Conservation (phyloP, 257 asterid species). For the Salvia hispanica region DNA sequence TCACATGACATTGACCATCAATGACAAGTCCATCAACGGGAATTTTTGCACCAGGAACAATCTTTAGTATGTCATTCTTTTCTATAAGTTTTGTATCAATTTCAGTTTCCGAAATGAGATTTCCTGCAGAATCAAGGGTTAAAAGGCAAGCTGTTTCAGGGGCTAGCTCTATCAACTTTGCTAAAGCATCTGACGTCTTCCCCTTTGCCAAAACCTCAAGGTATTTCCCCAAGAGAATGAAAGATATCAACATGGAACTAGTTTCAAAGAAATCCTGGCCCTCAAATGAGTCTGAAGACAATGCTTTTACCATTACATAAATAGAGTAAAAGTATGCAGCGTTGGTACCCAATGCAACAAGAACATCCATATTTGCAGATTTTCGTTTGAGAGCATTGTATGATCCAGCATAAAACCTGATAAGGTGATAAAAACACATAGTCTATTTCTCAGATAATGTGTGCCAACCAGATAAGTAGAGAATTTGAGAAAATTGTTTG, state of each 20-base stretch:
- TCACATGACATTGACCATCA: slow-evolving; percentile 92
- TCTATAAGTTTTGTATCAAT: slow-evolving; percentile 80
- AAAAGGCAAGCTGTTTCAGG: slow-evolving; percentile 85
- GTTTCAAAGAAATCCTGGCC: slow-evolving; percentile 99
- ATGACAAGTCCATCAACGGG: slow-evolving; percentile 92
- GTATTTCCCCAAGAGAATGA: slow-evolving; percentile 93
- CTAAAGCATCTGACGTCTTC: slow-evolving; percentile 92
- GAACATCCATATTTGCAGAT: slow-evolving; percentile 98
- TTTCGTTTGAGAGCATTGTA: slow-evolving; percentile 82
- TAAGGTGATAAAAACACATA: slow-evolving; percentile 34
- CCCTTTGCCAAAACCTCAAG: slow-evolving; percentile 95
- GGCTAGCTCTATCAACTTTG: slow-evolving; percentile 87
- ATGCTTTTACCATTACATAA: slow-evolving; percentile 75
- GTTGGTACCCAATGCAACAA: slow-evolving; percentile 96
- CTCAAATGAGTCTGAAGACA: slow-evolving; percentile 70
- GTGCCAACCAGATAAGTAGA: background rate
- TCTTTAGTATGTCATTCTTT: slow-evolving; percentile 80
- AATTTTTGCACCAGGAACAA: slow-evolving; percentile 91
- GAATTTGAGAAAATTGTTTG: slow-evolving; percentile 13
- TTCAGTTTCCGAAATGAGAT: slow-evolving; percentile 72
- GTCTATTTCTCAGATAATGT: slow-evolving; percentile 11
- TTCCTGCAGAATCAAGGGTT: slow-evolving; percentile 78
- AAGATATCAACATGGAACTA: slow-evolving; percentile 96
- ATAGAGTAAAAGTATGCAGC: slow-evolving; percentile 94
- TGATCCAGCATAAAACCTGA: slow-evolving; percentile 95